Base-by-base conservation (phyloP, 169 alveolate species). In the Plasmodium gonderi region DNA sequence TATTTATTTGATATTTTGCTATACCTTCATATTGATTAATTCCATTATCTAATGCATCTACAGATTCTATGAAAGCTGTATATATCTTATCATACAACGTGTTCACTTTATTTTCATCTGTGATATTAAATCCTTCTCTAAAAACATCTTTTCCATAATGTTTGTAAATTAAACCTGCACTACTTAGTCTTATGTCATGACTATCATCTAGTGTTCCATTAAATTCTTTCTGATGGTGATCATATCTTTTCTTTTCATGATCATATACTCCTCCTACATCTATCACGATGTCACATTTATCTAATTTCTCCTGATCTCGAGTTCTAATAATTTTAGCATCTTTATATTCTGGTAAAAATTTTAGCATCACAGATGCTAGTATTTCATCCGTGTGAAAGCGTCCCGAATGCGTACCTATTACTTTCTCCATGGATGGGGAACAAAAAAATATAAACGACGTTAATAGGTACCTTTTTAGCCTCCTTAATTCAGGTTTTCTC, bases 21-120 rank as follows among this genome's bases (percentile, higher is more conserved):
- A 83, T 92, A 20, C 95, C 95, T 74, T 95, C 98, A 3, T 95
- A 91, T 51, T 96, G 90, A 65, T 92, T 94, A 12, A 98, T 97
- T 14, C 99, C 99, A 91, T 97, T 98, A 94, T 98, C 99, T 36
- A 95, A 72, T 3, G 98, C 99, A 91, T 98, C 99, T 3, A 98
- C 92, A 9, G 97, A 96, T 91, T 95, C 96, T 3, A 98, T 94
- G 69, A 98, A 96, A 33, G 92, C 82, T 26, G 91, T 80, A 95
- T 98, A 98, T 23, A 97, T 85, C 68, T 91, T 75, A 38, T 87
- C 81, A 94, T 95, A 95, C 33, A 97, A 31, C 47, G 76, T 76
- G n/a, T 96, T 97, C 7, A 97, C 78, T 51, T 92, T 80, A 20
- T 89, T 83, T 49, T 96, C 96, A 54, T 94, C 96, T 26, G 90